Evolutionary conservation across 495 filamentous ascomycete species (phyloP).

Genomic region (Astrothelium subdiscretum): DNA sequence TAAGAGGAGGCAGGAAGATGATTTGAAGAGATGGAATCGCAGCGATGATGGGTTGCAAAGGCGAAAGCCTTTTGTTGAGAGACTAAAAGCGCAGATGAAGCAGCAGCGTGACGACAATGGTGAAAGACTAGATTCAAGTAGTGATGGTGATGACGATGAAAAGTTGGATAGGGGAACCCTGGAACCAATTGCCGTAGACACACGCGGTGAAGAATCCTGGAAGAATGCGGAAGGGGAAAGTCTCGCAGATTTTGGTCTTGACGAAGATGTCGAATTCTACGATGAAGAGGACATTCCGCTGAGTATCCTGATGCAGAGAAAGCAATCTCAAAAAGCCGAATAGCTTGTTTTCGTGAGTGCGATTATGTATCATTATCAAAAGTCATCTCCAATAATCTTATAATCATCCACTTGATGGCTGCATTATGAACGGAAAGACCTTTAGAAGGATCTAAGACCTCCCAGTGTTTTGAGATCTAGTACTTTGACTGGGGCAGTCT

Average conservation of each 20-base stretch:
- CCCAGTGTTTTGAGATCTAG: too few species aligned
- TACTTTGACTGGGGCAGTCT: too few species aligned
- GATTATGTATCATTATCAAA: too few species aligned
- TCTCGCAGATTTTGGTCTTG: constrained; percentile 81
- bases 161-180: constrained; percentile 26
- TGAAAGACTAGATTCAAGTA: constrained; percentile 27
- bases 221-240: constrained; percentile 75
- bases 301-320: constrained; percentile 43
- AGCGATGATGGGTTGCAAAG: constrained; percentile 26
- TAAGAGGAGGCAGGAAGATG: constrained; percentile 42
- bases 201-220: constrained; percentile 57
- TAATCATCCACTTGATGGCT: too few species aligned
- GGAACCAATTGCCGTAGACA: constrained; percentile 16
- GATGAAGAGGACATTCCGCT: constrained; percentile 76
- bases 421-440: too few species aligned
- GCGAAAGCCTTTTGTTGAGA: constrained; percentile 41
- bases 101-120: constrained; percentile 9
- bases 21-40: constrained; percentile 35
- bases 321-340: neutral
- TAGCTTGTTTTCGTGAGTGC: too few species aligned
- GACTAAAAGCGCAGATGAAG: constrained; percentile 11
- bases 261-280: constrained; percentile 68
- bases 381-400: too few species aligned
- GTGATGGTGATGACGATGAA: constrained; percentile 35
- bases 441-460: too few species aligned